Conservation (phyloP, 2,329 filamentous ascomycete genomes). For the Camptophora hylomeconis region DNA sequence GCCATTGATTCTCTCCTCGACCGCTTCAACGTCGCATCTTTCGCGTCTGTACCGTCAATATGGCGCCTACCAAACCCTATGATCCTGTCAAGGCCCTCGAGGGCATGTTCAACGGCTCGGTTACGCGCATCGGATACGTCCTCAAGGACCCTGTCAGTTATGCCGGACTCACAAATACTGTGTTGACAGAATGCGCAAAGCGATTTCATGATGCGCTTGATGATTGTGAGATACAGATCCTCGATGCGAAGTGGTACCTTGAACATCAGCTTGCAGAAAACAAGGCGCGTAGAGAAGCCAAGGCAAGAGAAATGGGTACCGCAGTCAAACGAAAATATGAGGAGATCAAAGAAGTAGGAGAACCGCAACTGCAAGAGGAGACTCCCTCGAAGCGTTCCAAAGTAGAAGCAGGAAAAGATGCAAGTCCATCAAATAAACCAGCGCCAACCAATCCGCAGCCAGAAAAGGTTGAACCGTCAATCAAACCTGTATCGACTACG, state of each 20-base stretch:
- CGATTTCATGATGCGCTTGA: conserved; percentile 18
- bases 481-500: no score
- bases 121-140: conserved; percentile 17
- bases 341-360: conserved; percentile 8
- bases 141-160: conserved; percentile 17
- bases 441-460: conserved; percentile 4
- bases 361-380: conserved; percentile 5
- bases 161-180: conserved; percentile 13
- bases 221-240: conserved; percentile 17
- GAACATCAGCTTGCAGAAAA: conserved; percentile 15
- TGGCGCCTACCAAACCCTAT: conserved; percentile 13
- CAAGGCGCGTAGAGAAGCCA: conserved; percentile 13
- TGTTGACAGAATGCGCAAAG: conserved; percentile 15
- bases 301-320: conserved; percentile 12
- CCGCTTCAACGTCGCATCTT: no score
- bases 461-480: no score
- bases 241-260: conserved; percentile 18
- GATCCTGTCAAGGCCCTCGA: conserved; percentile 16
- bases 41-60: conserved; percentile 5
- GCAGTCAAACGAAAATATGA: conserved; percentile 15
- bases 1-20: no score
- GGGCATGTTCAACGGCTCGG: conserved; percentile 17
- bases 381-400: conserved; percentile 14
- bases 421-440: conserved; percentile 7
- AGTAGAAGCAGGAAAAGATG: conserved; percentile 6